Evolutionary conservation across 78 protist genomes (phyloP).

Genomic region (Acrasis kona): DNA sequence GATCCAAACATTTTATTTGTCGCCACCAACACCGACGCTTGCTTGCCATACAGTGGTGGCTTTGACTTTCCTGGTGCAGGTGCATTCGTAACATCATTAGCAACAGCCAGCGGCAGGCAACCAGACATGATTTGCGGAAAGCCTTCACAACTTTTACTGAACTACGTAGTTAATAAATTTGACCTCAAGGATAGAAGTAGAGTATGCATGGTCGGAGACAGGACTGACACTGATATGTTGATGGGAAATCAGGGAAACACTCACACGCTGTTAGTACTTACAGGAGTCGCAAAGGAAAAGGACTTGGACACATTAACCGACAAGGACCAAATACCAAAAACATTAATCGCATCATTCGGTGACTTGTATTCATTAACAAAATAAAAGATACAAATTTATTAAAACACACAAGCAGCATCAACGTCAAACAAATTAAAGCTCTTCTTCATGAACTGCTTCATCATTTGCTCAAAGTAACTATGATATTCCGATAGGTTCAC

Average conservation of each 20-base stretch:
- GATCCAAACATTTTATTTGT: neutral
- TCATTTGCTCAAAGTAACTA: too few species aligned
- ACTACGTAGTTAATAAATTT: neutral
- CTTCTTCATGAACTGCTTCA: too few species aligned
- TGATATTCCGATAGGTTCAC: too few species aligned
- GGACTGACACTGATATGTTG: neutral
- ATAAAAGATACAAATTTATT: too few species aligned
- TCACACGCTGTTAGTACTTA: neutral
- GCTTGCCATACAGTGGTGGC: neutral
- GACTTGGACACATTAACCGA: neutral
- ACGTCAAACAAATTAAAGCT: too few species aligned
- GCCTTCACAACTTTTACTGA: neutral
- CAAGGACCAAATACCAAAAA: too few species aligned
- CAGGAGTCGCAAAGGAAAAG: neutral
- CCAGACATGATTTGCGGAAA: neutral
- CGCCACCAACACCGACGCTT: neutral
- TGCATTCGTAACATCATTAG: neutral
- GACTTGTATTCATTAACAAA: too few species aligned
- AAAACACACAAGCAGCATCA: too few species aligned
- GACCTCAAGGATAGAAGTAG: neutral
- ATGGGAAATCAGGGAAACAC: neutral
- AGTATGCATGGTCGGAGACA: neutral
- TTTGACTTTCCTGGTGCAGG: neutral
- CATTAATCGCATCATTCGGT: too few species aligned
- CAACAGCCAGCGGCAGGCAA: neutral